phyloP scores from a whole-genome alignment of 1,284 basidiomycete genomes.

The Pseudozyma flocculosa region DNA sequence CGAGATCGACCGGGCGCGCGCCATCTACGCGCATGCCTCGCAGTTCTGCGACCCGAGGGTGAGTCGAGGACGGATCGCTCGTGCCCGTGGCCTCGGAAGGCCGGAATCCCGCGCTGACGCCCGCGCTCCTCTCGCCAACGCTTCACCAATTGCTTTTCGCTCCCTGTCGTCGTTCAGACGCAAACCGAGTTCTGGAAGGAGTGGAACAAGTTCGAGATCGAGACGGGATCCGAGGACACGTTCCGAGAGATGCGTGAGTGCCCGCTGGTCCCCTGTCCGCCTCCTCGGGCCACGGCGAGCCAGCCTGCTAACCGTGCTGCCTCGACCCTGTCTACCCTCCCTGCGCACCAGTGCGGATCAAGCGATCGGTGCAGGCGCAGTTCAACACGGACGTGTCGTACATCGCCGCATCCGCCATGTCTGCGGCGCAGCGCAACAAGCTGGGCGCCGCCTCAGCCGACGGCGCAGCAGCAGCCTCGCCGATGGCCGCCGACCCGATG shows the following conservation, averaged over 20 bases:
- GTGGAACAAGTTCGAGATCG: constrained; percentile 95
- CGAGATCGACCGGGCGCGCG: constrained; percentile 94
- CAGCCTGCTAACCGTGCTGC: too few species aligned
- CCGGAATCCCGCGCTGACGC: constrained; percentile 5
- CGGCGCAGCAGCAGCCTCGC: constrained; percentile 50
- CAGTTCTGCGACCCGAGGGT: constrained; percentile 97
- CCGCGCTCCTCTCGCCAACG: too few species aligned
- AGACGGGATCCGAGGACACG: constrained; percentile 95
- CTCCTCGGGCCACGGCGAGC: too few species aligned
- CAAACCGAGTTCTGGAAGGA: constrained; percentile 88
- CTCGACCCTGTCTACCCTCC: too few species aligned
- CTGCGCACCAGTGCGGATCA: constrained; percentile 87
- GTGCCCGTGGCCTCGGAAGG: constrained; percentile 6
- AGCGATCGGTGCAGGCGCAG: constrained; percentile 93
- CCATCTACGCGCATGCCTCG: constrained; percentile 93
- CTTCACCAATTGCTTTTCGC: too few species aligned
- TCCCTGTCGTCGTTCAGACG: too few species aligned
- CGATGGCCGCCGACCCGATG: constrained; percentile 64
- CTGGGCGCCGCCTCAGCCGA: constrained; percentile 49
- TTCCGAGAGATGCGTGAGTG: constrained; percentile 82
- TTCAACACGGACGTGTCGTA: constrained; percentile 87
- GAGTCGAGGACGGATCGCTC: constrained; percentile 10
- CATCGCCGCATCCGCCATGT: constrained; percentile 55
- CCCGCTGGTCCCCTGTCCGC: too few species aligned
- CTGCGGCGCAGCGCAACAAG: constrained; percentile 40